These are phyloP conservation scores for Aspergillus luchuensis DNA, from an alignment of 2,329 filamentous ascomycete genomes.

Conservation along the genomic window DNA sequence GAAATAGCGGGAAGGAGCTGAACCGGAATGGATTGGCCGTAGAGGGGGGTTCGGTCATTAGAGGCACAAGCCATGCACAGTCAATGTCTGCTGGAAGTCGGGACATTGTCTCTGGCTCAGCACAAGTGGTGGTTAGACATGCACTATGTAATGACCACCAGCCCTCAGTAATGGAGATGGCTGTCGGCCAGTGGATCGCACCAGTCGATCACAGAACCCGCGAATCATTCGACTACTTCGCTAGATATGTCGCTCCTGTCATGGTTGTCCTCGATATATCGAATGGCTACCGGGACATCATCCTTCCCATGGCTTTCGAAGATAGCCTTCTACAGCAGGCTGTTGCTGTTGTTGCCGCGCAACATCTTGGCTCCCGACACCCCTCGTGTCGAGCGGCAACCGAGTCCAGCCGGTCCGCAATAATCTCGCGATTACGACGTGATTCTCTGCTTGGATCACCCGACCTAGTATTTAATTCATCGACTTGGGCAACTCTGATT, in stretches of 20 bases:
- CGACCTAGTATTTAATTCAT: slow-evolving; percentile 19
- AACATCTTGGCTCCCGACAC: slow-evolving; percentile 23
- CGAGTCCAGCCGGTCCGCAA: slow-evolving; percentile 17
- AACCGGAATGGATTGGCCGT: background rate
- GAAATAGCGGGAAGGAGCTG: background rate
- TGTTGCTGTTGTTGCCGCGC: slow-evolving; percentile 25
- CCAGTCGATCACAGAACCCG: slow-evolving; percentile 14
- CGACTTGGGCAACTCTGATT: slow-evolving; percentile 25
- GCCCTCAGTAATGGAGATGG: background rate
- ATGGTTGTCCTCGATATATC: slow-evolving; percentile 33
- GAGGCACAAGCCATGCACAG: too few relatives aligned
- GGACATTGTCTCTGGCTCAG: background rate
- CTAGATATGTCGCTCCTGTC: slow-evolving; percentile 30
- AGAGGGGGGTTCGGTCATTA: background rate
- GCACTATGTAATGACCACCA: background rate
- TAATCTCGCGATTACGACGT: slow-evolving; percentile 20
- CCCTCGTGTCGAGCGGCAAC: slow-evolving; percentile 15
- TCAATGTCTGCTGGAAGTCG: background rate
- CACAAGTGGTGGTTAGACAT: background rate
- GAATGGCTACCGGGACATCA: slow-evolving; percentile 33
- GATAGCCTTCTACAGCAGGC: slow-evolving; percentile 27
- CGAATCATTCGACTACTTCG: slow-evolving; percentile 25
- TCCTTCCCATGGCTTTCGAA: slow-evolving; percentile 30
- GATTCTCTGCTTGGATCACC: slow-evolving; percentile 17
- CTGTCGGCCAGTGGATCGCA: slow-evolving; percentile 17